These are phyloP conservation scores for Diplotaxis tenuifolia DNA, from an alignment of 345 rosid species.

Conservation along the genomic window DNA sequence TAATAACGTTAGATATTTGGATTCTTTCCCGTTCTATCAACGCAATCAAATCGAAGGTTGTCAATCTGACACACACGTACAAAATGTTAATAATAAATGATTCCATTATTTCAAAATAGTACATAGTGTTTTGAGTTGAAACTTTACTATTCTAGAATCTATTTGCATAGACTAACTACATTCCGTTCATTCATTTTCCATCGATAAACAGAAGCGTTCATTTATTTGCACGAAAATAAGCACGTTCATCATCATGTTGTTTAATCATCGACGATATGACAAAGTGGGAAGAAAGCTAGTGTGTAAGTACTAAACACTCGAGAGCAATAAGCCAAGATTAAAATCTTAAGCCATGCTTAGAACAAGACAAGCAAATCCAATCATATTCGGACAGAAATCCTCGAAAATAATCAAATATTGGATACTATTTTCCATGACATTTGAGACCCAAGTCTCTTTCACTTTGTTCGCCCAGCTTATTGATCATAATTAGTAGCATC, in stretches of 20 bases:
- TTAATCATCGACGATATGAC: not conserved
- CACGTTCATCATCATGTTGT: not conserved
- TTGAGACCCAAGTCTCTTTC: conserved; percentile 52
- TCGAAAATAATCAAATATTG: conserved; percentile 44
- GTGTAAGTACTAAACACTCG: not conserved
- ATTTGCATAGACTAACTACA: conserved; percentile 3
- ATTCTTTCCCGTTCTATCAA: conserved; percentile 20
- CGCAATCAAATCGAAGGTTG: conserved; percentile 22
- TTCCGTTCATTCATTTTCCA: not conserved
- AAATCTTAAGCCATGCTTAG: conserved; percentile 33
- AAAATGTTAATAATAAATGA: not conserved
- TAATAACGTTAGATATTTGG: conserved; percentile 20
- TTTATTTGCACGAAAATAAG: not conserved
- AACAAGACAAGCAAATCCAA: conserved; percentile 40
- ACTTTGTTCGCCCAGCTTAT: conserved; percentile 17
- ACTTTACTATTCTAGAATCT: conserved; percentile 4
- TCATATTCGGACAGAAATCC: conserved; percentile 36
- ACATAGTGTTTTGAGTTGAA: not conserved
- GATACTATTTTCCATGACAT: conserved; percentile 61
- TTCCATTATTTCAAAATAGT: not conserved
- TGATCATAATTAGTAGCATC: conserved; percentile 38
- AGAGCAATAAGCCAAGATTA: conserved; percentile 11
- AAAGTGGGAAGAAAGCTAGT: not conserved
- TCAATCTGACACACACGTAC: conserved; percentile 13
- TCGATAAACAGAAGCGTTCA: not conserved